These are phyloP conservation scores for Fusarium sp. DNA, from an alignment of 2,329 filamentous ascomycete genomes.

Conservation along the genomic window DNA sequence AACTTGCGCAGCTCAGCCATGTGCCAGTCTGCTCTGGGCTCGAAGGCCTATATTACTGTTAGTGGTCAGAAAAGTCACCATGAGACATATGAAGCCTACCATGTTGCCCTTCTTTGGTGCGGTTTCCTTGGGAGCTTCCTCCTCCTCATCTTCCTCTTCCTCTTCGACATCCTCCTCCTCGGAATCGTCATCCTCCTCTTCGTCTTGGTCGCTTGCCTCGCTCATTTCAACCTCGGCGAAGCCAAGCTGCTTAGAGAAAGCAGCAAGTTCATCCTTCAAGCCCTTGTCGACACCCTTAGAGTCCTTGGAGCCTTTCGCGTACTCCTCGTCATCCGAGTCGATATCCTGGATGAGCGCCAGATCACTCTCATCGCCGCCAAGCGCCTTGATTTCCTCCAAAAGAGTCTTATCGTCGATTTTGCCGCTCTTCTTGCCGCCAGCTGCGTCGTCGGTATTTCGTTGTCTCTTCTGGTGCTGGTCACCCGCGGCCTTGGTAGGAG, in stretches of 20 bases:
- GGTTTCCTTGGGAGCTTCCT: constrained; percentile 48
- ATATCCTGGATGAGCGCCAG: constrained; percentile 68
- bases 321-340: constrained; percentile 55
- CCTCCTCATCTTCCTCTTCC: constrained; percentile 38
- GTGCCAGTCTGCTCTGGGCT: constrained; percentile 70
- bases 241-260: constrained; percentile 54
- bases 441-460: constrained; percentile 46
- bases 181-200: constrained; percentile 50
- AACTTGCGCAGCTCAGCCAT: constrained; percentile 57
- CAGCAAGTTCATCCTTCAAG: constrained; percentile 51
- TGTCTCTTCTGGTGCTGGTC: constrained; percentile 54
- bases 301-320: constrained; percentile 47
- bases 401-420: constrained; percentile 55
- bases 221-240: constrained; percentile 50
- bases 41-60: constrained; percentile 61
- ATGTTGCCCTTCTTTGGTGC: constrained; percentile 48
- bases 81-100: constrained; percentile 45
- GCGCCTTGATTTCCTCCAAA: constrained; percentile 71
- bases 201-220: constrained; percentile 53
- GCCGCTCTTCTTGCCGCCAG: constrained; percentile 38
- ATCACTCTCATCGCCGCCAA: constrained; percentile 74
- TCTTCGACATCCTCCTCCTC: constrained; percentile 47
- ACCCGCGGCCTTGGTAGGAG: constrained; percentile 49
- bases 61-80: constrained; percentile 47
- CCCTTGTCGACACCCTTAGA: constrained; percentile 54